Evolutionary conservation across 208 protist species (phyloP), one percentile per base, ranked within the genome.

Genomic region (Crithidia acanthocephali): DNA sequence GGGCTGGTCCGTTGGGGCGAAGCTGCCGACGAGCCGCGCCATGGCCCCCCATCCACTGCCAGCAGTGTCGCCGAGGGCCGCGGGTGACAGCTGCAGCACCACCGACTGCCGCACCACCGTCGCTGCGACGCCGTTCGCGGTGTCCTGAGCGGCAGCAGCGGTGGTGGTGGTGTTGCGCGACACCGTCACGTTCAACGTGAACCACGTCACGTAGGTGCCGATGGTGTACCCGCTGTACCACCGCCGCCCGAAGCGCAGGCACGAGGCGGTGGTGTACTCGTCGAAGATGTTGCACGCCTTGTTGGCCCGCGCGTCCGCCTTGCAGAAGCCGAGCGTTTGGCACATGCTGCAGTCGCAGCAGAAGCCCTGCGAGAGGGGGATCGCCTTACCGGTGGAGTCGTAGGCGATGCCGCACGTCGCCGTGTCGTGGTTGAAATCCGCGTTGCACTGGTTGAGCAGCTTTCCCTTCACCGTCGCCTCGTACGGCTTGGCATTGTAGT

Each of bases 211-310:
- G 51, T 79, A 75, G n/a, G 74, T 23, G 57, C 88, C 88, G 27
- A 95, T 82, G n/a, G 60, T 84, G 78, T 94, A 94, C 25, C 88
- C 92, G 68, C 80, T 84, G 80, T 95, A 97, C 90, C 90, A 97
- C 47, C 76, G 53, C 25, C 76, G 50, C 11, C 69, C 78, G 68
- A 93, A 94, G 56, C 92, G 90, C 67, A 97, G 82, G 73, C 92
- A 97, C 30, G 88, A 95, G 25, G 92, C 90, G 30, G 70, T 65
- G 10, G 80, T 84, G 68, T 84, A 84, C 11, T 55, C 45, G 47
- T 72, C 65, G 47, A 94, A 85, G 23, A 94, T 13, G 66, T 83
- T 87, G 81, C 92, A 97, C 32, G 66, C 70, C 18, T 68, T 53
- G 48, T 71, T 72, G 18, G 85, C 82, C n/a, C 92, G 84, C 30